Conservation (phyloP, 176 grass and related monocot species). For the Guadua angustifolia region DNA sequence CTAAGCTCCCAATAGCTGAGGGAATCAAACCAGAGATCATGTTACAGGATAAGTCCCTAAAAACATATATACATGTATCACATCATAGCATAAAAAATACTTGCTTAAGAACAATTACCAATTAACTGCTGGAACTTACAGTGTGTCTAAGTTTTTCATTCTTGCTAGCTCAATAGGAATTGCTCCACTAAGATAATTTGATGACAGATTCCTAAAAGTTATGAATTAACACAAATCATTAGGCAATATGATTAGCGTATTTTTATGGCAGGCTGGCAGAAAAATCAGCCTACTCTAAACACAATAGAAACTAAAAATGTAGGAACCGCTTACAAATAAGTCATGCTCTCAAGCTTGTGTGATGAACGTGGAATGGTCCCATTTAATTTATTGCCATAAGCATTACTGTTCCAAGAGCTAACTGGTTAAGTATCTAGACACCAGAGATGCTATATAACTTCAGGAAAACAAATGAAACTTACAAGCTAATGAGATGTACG, state of each 20-base stretch:
- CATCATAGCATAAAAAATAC: constrained; percentile 21
- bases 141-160: constrained; percentile 87
- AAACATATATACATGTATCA: not conserved
- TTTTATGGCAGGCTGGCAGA: not conserved
- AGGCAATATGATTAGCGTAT: not conserved
- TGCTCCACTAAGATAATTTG: constrained; percentile 70
- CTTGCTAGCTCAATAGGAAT: constrained; percentile 88
- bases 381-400: constrained; percentile 84
- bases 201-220: constrained; percentile 71
- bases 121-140: constrained; percentile 57
- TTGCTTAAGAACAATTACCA: not conserved
- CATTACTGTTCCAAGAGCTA: constrained; percentile 64
- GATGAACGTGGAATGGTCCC: constrained; percentile 82
- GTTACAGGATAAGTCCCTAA: constrained; percentile 85
- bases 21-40: constrained; percentile 75
- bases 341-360: constrained; percentile 90
- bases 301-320: not conserved
- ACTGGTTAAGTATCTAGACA: constrained; percentile 19
- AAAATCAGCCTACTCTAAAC: constrained; percentile 15
- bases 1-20: constrained; percentile 76
- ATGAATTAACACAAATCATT: not conserved
- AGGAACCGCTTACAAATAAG: constrained; percentile 65
- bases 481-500: constrained; percentile 91
- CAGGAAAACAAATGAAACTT: constrained; percentile 45
- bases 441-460: constrained; percentile 20